A percentile compares a stretch with the other conserved stretches of the same genome.
phyloP scores from a whole-genome alignment of 371 early-diverging fungal genomes.

The Gilbertella persicaria region DNA sequence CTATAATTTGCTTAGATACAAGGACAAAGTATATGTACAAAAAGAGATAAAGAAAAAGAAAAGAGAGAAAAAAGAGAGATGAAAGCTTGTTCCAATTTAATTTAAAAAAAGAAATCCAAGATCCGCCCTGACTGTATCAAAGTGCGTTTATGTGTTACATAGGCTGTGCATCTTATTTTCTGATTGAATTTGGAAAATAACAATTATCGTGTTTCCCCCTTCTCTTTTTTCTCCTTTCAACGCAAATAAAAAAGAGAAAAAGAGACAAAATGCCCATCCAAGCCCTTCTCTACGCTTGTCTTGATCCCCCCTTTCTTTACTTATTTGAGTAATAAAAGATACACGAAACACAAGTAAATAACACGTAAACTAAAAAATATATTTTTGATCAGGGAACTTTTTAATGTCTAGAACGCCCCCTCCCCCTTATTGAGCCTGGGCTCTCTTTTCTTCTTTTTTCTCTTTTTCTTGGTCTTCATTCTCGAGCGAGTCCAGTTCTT shows the following conservation, averaged over 20 bases:
- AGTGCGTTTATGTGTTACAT: not conserved
- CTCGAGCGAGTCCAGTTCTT: constrained; percentile 66
- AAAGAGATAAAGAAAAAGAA: not conserved
- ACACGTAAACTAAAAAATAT: too few species aligned
- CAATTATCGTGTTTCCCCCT: not conserved
- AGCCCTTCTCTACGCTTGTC: too few species aligned
- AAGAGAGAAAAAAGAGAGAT: constrained; percentile 2
- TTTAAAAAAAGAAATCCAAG: not conserved
- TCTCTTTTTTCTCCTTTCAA: too few species aligned
- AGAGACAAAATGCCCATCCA: too few species aligned
- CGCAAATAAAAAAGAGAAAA: too few species aligned
- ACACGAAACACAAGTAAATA: too few species aligned
- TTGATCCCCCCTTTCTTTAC: too few species aligned
- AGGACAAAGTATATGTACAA: not conserved
- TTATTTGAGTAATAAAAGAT: too few species aligned
- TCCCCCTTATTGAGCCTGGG: not conserved
- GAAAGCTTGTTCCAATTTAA: not conserved
- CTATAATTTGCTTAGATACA: not conserved
- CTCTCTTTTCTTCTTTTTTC: not conserved
- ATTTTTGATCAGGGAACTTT: too few species aligned
- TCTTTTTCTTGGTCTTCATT: constrained; percentile 11
- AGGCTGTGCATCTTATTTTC: not conserved
- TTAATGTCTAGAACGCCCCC: too few species aligned
- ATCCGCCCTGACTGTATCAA: not conserved
- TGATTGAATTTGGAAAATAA: not conserved